Conservation (phyloP, 1,284 basidiomycete species). For the Rhizoctonia solani region DNA sequence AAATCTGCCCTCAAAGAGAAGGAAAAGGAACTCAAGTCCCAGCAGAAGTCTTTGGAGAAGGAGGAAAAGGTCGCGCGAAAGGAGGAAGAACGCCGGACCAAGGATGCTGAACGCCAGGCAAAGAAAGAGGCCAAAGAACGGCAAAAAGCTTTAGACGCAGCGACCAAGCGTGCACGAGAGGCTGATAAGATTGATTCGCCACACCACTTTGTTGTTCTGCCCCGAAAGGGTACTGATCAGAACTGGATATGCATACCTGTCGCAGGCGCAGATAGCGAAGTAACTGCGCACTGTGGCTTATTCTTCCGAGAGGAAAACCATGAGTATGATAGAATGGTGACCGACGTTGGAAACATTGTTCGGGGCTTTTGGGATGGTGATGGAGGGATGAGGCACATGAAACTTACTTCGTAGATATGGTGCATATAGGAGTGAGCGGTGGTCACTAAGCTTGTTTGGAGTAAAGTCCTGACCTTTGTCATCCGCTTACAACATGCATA, state of each 20-base stretch:
- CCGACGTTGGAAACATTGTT: slow-evolving; percentile 52
- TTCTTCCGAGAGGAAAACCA: slow-evolving; percentile 56
- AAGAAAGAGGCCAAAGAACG: slow-evolving; percentile 36
- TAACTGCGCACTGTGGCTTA: slow-evolving; percentile 59
- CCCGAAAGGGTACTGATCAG: slow-evolving; percentile 38
- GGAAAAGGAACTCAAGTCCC: slow-evolving; percentile 33
- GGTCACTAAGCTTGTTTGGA: no score
- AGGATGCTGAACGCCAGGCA: slow-evolving; percentile 41
- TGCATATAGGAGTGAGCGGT: no score
- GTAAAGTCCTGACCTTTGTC: no score
- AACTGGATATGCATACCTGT: slow-evolving; percentile 56
- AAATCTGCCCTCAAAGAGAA: slow-evolving; percentile 24
- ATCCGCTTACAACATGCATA: no score
- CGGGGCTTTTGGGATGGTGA: slow-evolving; percentile 23
- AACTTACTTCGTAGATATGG: neutral
- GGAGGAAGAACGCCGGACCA: slow-evolving; percentile 9
- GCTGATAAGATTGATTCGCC: slow-evolving; percentile 30
- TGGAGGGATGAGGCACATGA: slow-evolving; percentile 17
- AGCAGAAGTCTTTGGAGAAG: slow-evolving; percentile 43
- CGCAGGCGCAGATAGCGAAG: slow-evolving; percentile 56
- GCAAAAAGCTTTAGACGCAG: slow-evolving; percentile 8
- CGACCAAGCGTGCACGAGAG: slow-evolving; percentile 22
- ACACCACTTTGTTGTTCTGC: slow-evolving; percentile 58
- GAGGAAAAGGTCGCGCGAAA: slow-evolving; percentile 21
- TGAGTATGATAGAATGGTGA: slow-evolving; percentile 55